Evolutionary conservation across 768 basidiomycete species (phyloP).

Genomic region (Kondoa malvinella): DNA sequence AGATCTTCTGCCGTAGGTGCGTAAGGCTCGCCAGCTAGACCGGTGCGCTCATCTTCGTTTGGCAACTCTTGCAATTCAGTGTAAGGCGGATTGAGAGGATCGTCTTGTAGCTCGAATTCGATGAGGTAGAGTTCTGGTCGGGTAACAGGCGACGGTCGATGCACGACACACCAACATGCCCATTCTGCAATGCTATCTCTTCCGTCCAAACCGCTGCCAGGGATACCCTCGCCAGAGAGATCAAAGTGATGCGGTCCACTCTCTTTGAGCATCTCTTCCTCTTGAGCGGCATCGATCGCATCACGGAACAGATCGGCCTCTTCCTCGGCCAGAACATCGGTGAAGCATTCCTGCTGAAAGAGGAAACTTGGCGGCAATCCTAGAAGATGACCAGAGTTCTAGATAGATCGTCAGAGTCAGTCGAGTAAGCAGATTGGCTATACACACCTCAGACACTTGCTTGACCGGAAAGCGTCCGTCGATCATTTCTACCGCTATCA

Average conservation of each 20-base stretch:
- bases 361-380: slow-evolving; percentile 54
- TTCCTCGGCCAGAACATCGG: slow-evolving; percentile 47
- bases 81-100: slow-evolving; percentile 47
- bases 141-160: slow-evolving; percentile 35
- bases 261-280: slow-evolving; percentile 19
- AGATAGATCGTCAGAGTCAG: not conserved
- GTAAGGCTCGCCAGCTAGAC: slow-evolving; percentile 10
- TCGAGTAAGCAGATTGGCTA: not conserved
- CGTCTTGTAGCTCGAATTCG: slow-evolving; percentile 64
- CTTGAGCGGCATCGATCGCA: slow-evolving; percentile 40
- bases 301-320: slow-evolving; percentile 56
- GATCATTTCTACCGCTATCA: slow-evolving; percentile 51
- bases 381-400: slow-evolving; percentile 61
- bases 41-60: slow-evolving; percentile 15
- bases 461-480: slow-evolving; percentile 44
- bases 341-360: slow-evolving; percentile 56
- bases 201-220: slow-evolving; percentile 37
- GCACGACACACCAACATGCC: slow-evolving; percentile 55
- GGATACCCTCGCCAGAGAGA: slow-evolving; percentile 53
- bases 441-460: slow-evolving; percentile 59
- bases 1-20: slow-evolving; percentile 24
- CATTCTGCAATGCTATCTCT: slow-evolving; percentile 37
- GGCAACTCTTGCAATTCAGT: slow-evolving; percentile 8
- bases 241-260: slow-evolving; percentile 49
- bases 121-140: slow-evolving; percentile 35